A percentile compares a stretch with the other conserved stretches of the same genome.
These are phyloP conservation scores for Fomitopsis betulina DNA, from an alignment of 1,284 basidiomycete species.

Conservation along the genomic window DNA sequence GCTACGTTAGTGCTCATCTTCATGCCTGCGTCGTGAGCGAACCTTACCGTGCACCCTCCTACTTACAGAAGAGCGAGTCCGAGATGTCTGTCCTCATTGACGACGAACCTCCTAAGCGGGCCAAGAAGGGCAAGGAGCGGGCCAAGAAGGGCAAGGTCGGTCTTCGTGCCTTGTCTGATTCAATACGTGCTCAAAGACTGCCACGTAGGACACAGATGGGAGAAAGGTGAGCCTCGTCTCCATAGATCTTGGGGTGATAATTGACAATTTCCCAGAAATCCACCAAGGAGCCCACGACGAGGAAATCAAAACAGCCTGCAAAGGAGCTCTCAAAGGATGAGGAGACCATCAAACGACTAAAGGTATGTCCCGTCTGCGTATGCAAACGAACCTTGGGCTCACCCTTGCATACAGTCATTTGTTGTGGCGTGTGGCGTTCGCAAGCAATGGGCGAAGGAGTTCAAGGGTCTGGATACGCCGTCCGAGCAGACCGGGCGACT, in stretches of 20 bases:
- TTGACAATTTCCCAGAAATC: background rate
- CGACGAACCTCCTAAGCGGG: slow-evolving; percentile 45
- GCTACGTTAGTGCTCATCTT: slow-evolving; percentile 2
- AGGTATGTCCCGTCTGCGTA: slow-evolving; percentile 19
- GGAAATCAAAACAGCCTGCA: slow-evolving; percentile 21
- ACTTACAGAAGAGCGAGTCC: slow-evolving; percentile 45
- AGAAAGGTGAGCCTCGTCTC: background rate
- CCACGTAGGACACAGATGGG: background rate
- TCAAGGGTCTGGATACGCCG: slow-evolving; percentile 54
- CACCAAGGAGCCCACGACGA: slow-evolving; percentile 16
- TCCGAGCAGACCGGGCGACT: slow-evolving; percentile 66
- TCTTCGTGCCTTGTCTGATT: background rate
- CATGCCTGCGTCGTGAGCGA: too few relatives aligned
- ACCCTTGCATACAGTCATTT: slow-evolving; percentile 40
- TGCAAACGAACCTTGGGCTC: background rate
- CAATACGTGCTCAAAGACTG: background rate
- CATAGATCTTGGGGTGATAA: background rate
- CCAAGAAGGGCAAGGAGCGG: slow-evolving; percentile 28
- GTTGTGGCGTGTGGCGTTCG: slow-evolving; percentile 78
- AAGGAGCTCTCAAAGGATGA: slow-evolving; percentile 30
- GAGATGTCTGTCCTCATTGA: slow-evolving; percentile 59
- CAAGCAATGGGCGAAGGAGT: slow-evolving; percentile 79
- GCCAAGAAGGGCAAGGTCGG: slow-evolving; percentile 15
- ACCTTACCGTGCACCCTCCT: too few relatives aligned
- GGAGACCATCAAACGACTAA: slow-evolving; percentile 32